phyloP scores from a whole-genome alignment of 1,139 yeast genomes.

The Keqinozyma sinolaborantium region DNA sequence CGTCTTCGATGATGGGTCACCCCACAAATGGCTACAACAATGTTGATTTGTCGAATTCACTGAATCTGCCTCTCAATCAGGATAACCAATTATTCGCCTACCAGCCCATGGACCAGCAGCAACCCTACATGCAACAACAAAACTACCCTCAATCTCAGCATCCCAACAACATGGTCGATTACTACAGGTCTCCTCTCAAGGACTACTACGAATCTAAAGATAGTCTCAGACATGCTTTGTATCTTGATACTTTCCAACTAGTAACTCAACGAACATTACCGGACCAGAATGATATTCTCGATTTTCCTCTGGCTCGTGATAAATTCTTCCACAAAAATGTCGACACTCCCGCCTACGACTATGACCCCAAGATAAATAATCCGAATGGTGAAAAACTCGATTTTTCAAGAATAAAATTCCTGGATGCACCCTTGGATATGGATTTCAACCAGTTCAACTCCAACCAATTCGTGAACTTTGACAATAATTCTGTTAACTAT shows the following conservation, averaged over 20 bases:
- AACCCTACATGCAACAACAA: constrained; percentile 1
- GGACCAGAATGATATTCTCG: neutral
- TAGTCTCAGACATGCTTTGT: constrained; percentile 16
- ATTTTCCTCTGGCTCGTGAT: constrained; percentile 1
- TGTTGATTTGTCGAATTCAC: neutral
- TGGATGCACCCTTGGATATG: constrained; percentile 5
- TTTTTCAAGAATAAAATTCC: constrained; percentile 1
- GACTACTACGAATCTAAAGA: constrained; percentile 15
- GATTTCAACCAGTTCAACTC: constrained; percentile 7
- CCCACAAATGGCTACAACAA: neutral
- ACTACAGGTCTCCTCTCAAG: constrained; percentile 1
- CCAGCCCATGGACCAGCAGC: neutral
- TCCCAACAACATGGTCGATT: constrained; percentile 7
- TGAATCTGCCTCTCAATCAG: neutral
- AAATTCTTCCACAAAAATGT: constrained; percentile 1
- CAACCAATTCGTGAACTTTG: constrained; percentile 9
- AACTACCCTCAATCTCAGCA: constrained; percentile 3
- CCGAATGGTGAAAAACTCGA: no score
- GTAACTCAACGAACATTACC: neutral
- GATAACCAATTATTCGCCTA: neutral
- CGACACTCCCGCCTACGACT: constrained; percentile 2
- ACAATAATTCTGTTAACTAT: constrained; percentile 4
- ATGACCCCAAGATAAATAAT: constrained; percentile 3
- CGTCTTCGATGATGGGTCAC: neutral
- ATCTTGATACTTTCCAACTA: constrained; percentile 6